A percentile compares a stretch with the other conserved stretches of the same genome.
These are phyloP conservation scores for Neonectria sp. DNA, from an alignment of 2,329 filamentous ascomycete genomes.

Conservation along the genomic window DNA sequence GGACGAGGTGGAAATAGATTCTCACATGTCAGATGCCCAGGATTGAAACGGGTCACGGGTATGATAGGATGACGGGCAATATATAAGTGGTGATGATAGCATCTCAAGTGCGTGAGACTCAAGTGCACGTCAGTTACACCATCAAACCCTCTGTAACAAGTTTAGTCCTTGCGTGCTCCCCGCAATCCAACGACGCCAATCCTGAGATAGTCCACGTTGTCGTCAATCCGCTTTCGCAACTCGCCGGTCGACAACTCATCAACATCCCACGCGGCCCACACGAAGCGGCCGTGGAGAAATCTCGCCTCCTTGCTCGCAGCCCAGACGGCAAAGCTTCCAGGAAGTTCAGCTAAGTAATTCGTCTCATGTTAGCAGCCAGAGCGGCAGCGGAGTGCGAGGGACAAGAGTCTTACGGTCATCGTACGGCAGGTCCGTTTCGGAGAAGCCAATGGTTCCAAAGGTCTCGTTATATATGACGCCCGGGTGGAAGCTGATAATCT, in stretches of 20 bases:
- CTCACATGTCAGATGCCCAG: too few species aligned
- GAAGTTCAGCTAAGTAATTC: slow-evolving; percentile 45
- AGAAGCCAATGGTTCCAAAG: slow-evolving; percentile 11
- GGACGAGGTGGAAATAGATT: background rate
- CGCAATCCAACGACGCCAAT: background rate
- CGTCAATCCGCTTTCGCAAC: slow-evolving; percentile 24
- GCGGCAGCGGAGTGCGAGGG: background rate
- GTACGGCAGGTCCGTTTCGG: slow-evolving; percentile 6
- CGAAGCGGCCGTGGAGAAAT: slow-evolving; percentile 61
- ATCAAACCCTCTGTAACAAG: background rate
- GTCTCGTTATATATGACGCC: slow-evolving; percentile 13
- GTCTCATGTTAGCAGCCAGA: background rate
- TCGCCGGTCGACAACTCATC: slow-evolving; percentile 57
- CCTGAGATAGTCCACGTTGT: slow-evolving; percentile 6
- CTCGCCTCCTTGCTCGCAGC: slow-evolving; percentile 58
- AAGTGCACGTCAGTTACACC: too few species aligned
- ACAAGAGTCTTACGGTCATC: slow-evolving; percentile 5
- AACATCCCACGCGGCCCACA: slow-evolving; percentile 67
- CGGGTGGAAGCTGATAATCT: slow-evolving; percentile 44
- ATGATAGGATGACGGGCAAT: background rate
- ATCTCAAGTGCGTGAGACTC: too few species aligned
- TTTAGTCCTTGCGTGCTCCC: background rate
- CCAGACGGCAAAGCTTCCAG: slow-evolving; percentile 60
- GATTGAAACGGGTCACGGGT: background rate
- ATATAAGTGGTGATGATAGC: background rate